Percentiles rank a stretch among this genome's conserved stretches.
phyloP scores from a whole-genome alignment of 2,329 filamentous ascomycete genomes.

The Plenodomus biglobosus region DNA sequence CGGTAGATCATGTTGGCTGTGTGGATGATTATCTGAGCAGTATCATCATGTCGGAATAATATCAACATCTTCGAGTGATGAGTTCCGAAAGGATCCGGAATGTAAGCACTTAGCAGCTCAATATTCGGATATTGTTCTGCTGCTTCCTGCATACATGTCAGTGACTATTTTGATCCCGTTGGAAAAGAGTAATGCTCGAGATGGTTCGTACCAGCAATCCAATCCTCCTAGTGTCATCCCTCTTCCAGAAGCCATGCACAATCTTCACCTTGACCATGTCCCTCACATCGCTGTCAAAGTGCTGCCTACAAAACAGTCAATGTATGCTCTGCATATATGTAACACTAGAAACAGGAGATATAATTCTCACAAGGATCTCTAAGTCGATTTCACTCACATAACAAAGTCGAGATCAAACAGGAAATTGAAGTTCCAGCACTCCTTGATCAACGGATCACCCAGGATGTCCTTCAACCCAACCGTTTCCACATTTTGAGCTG shows the following conservation, averaged over 20 bases:
- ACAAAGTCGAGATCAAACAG: slow-evolving; percentile 65
- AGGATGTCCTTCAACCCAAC: slow-evolving; percentile 68
- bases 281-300: slow-evolving; percentile 61
- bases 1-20: slow-evolving; percentile 89
- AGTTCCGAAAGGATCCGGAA: slow-evolving; percentile 83
- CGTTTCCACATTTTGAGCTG: slow-evolving; percentile 64
- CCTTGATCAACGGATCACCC: slow-evolving; percentile 70
- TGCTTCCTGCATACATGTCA: slow-evolving; percentile 54
- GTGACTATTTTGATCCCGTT: background rate
- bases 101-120: slow-evolving; percentile 69
- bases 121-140: slow-evolving; percentile 67
- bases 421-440: slow-evolving; percentile 72
- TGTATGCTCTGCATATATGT: background rate
- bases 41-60: slow-evolving; percentile 74
- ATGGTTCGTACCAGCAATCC: slow-evolving; percentile 57
- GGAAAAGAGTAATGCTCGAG: background rate
- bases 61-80: slow-evolving; percentile 87
- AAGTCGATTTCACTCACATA: slow-evolving; percentile 46
- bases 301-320: slow-evolving; percentile 33
- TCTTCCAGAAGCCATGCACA: slow-evolving; percentile 68
- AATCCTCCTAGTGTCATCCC: slow-evolving; percentile 62
- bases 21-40: slow-evolving; percentile 78
- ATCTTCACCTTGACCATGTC: slow-evolving; percentile 58
- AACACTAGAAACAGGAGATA: background rate
- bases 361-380: background rate